Percentiles rank a stretch among this genome's conserved stretches.
phyloP scores from a whole-genome alignment of 2,329 filamentous ascomycete species.

The Diaporthe humulicola region DNA sequence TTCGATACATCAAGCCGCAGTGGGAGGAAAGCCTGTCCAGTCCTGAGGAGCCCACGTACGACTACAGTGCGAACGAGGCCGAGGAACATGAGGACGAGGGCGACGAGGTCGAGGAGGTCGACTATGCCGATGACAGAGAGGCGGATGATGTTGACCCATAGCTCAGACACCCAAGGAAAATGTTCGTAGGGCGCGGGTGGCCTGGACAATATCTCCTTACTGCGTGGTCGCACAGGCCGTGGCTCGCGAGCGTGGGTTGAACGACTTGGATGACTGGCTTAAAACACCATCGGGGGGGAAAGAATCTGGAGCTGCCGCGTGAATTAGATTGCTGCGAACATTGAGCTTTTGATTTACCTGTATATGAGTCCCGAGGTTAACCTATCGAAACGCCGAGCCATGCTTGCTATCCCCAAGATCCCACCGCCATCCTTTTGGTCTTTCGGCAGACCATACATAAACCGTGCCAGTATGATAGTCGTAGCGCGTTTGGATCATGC shows the following conservation, averaged over 20 bases:
- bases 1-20: constrained; percentile 8
- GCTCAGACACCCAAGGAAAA: too few species aligned
- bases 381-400: constrained; percentile 38
- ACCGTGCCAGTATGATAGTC: constrained; percentile 16
- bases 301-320: neutral
- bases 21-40: constrained; percentile 1
- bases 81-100: neutral
- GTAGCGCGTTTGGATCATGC: constrained; percentile 21
- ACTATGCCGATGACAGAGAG: neutral
- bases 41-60: neutral
- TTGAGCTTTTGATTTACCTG: constrained; percentile 31
- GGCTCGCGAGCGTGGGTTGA: neutral
- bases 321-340: constrained; percentile 1
- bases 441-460: constrained; percentile 13
- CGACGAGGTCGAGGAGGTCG: neutral
- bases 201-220: too few species aligned
- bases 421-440: neutral
- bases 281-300: neutral
- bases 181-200: neutral
- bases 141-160: neutral
- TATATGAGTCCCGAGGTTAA: constrained; percentile 30
- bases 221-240: too few species aligned
- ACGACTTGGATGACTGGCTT: too few species aligned
- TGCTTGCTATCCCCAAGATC: constrained; percentile 30
- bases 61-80: constrained; percentile 12